Conservation (phyloP, 257 asterid genomes). For the Scutellaria baicalensis region DNA sequence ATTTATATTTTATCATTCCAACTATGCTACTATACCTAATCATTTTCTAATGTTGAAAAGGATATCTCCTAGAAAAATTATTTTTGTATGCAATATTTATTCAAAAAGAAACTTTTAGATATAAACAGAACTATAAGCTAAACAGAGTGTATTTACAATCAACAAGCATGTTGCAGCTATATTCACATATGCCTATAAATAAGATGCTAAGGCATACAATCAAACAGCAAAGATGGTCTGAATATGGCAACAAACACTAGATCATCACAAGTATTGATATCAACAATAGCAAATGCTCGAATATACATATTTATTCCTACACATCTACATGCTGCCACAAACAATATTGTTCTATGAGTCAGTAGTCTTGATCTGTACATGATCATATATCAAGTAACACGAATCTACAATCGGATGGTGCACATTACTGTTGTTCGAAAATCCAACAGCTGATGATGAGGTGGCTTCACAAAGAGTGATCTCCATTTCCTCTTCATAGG, state of each 20-base stretch:
- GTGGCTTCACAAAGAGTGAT: slow-evolving; percentile 49
- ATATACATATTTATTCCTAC: slow-evolving; percentile 13
- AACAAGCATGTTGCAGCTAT: background rate
- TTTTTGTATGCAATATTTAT: too few species aligned
- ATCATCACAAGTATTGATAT: background rate
- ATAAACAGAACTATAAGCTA: too few species aligned
- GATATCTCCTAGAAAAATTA: too few species aligned
- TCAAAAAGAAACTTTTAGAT: too few species aligned
- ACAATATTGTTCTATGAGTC: slow-evolving; percentile 1
- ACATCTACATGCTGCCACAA: slow-evolving; percentile 6
- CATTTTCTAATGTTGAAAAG: too few species aligned
- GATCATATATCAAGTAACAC: slow-evolving; percentile 8
- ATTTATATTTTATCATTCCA: too few species aligned
- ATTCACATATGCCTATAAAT: too few species aligned
- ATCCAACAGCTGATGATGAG: slow-evolving; percentile 52
- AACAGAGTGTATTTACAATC: too few species aligned
- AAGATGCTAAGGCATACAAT: too few species aligned
- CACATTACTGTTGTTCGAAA: slow-evolving; percentile 69
- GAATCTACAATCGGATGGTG: slow-evolving; percentile 54
- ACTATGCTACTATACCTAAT: too few species aligned
- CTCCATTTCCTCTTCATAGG: slow-evolving; percentile 70
- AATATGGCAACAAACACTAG: background rate
- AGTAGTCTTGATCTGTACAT: slow-evolving; percentile 1
- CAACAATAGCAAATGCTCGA: background rate
- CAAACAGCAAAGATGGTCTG: background rate